These are phyloP conservation scores for Coleophoma eucalyptorum DNA, from an alignment of 2,329 filamentous ascomycete genomes.

Conservation along the genomic window DNA sequence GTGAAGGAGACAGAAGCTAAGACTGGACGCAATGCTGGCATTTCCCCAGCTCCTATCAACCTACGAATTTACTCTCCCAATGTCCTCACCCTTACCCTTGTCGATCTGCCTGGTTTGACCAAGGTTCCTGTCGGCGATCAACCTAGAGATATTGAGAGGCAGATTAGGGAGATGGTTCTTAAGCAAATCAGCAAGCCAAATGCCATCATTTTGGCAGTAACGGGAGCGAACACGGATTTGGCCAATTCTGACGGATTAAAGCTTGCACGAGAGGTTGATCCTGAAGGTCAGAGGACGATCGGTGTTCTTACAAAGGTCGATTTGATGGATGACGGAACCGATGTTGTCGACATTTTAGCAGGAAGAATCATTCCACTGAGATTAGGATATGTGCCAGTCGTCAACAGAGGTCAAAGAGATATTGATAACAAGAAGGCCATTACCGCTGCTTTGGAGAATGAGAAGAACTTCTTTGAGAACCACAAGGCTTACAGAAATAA, in stretches of 20 bases:
- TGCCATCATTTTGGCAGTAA: slow-evolving; percentile 95
- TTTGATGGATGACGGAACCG: slow-evolving; percentile 97
- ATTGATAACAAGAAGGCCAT: slow-evolving; percentile 99
- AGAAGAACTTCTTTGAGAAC: slow-evolving; percentile 97
- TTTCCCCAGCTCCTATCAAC: slow-evolving; percentile 96
- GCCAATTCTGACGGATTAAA: slow-evolving; percentile 98
- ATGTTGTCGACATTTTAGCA: slow-evolving; percentile 97
- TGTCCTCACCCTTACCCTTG: slow-evolving; percentile 91
- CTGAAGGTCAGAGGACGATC: slow-evolving; percentile 95
- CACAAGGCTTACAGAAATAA: slow-evolving; percentile 99
- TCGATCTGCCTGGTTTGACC: slow-evolving; percentile 93
- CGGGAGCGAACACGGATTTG: slow-evolving; percentile 94
- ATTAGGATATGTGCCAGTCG: slow-evolving; percentile 93
- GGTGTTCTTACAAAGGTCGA: slow-evolving; percentile 98
- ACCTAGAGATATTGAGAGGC: slow-evolving; percentile 91
- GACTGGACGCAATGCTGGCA: slow-evolving; percentile 93
- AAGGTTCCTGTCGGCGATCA: slow-evolving; percentile 97
- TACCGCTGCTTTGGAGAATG: slow-evolving; percentile 82
- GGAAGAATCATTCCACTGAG: slow-evolving; percentile 94
- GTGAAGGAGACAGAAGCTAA: slow-evolving; percentile 94
- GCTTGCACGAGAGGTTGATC: slow-evolving; percentile 92
- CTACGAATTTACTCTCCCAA: slow-evolving; percentile 97
- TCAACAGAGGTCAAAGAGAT: slow-evolving; percentile 95
- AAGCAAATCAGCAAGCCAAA: slow-evolving; percentile 99
- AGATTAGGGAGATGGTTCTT: slow-evolving; percentile 96